Evolutionary conservation across 176 grass and related monocot genomes (phyloP), one percentile per base, ranked within the genome.

Genomic region (Hyparrhenia diplandra): DNA sequence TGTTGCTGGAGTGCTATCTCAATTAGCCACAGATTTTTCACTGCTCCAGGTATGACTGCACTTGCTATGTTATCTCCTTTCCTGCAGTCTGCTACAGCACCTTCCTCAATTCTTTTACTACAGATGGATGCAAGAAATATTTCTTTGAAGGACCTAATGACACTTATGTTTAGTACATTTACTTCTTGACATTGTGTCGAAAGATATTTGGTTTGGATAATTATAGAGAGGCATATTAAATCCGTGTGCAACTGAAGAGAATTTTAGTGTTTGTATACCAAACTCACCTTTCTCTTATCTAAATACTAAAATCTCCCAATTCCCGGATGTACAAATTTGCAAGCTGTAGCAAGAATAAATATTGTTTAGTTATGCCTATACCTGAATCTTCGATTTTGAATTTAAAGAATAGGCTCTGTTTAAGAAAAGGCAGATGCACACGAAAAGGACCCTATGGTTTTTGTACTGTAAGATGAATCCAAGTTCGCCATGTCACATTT

Each of bases 1-100:
- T 72, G 90, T 95, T 71, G 92, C 96, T 82, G 96, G 96, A 83
- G 65, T 99, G 58, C 85, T 95, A 75, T 93, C 87, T 46, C 77
- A 93, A 71, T 79, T 99, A 79, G 90, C 80, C 13, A 66, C 52
- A 21, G 90, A 95, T 86, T 79, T 83, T 76, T 91, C 93, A 69
- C 70, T 99, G 41, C 84, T 99, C 59, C 85, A 93, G 93, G 96
- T 99, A 91, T 80, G 59, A 36, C 18, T 52, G 28, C 57, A 76
- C 20, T 60, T 40, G 4, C 34, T 80, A 49, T 80, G 1, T 75
- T 84, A 62, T 59, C 8, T 79, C 67, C n/a, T 80, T 18, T 69
- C 35, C 31, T 35, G 64, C 16, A 47, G 75, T 62, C 60, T 37
- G 21, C 13, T 59, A n/a, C 27, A 54, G 24, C 28, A 43, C 37